Conservation (phyloP, 352 stramenopile genomes). For the Globisporangium cederbergense region DNA sequence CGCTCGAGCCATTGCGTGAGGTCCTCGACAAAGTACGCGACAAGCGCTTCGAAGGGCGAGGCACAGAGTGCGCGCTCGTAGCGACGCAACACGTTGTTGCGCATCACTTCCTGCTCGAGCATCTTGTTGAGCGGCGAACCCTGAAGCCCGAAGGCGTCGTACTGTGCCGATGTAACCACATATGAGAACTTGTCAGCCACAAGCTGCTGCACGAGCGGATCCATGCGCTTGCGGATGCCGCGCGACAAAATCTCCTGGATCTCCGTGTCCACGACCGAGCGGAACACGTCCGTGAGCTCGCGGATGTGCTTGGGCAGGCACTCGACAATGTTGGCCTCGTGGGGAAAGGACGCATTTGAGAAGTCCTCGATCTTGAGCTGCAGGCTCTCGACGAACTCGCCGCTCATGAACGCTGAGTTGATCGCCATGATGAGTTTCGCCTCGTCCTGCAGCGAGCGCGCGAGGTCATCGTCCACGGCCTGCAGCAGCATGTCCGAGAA, state of each 20-base stretch:
- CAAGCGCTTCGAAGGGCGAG: slow-evolving; percentile 63
- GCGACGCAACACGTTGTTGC: slow-evolving; percentile 55
- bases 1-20: slow-evolving; percentile 57
- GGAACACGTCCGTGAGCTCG: slow-evolving; percentile 69
- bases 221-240: slow-evolving; percentile 42
- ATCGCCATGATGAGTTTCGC: slow-evolving; percentile 87
- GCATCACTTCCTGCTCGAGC: slow-evolving; percentile 65
- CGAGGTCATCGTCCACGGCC: slow-evolving; percentile 76
- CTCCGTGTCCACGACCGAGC: slow-evolving; percentile 69
- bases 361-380: slow-evolving; percentile 59
- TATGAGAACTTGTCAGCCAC: slow-evolving; percentile 61
- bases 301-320: slow-evolving; percentile 69
- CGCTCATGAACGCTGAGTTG: slow-evolving; percentile 80
- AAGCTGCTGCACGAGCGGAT: slow-evolving; percentile 37
- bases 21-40: slow-evolving; percentile 56
- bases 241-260: slow-evolving; percentile 56
- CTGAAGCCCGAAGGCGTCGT: slow-evolving; percentile 54
- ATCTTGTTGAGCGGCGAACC: slow-evolving; percentile 65
- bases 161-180: slow-evolving; percentile 58
- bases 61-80: slow-evolving; percentile 58
- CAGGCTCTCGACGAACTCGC: slow-evolving; percentile 62
- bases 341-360: slow-evolving; percentile 40
- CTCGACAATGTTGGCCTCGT: slow-evolving; percentile 56
- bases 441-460: slow-evolving; percentile 55
- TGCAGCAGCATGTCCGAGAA: slow-evolving; percentile 81